Evolutionary conservation across 2,329 filamentous ascomycete genomes (phyloP).

Genomic region (Ceratocystis variospora): DNA sequence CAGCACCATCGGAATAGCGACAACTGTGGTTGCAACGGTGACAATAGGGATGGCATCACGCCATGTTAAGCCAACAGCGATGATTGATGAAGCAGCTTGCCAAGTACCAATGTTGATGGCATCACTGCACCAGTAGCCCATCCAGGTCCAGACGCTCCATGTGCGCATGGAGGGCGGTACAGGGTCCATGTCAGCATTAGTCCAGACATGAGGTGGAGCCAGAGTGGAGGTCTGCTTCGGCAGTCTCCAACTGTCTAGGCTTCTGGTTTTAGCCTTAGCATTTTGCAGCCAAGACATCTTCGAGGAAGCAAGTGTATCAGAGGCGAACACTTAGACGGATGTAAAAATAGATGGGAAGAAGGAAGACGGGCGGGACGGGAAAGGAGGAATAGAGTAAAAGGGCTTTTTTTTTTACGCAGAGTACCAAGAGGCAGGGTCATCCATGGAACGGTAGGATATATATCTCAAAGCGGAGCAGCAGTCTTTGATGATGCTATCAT

Average conservation of each 20-base stretch:
- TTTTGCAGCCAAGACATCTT: slow-evolving; percentile 16
- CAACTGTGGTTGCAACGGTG: slow-evolving; percentile 32
- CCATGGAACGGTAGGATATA: background rate
- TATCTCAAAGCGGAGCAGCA: background rate
- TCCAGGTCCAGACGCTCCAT: slow-evolving; percentile 33
- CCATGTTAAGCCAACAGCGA: slow-evolving; percentile 32
- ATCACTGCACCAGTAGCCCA: slow-evolving; percentile 37
- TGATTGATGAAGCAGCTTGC: slow-evolving; percentile 26
- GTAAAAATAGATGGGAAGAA: background rate
- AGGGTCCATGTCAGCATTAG: slow-evolving; percentile 28
- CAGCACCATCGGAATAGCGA: slow-evolving; percentile 32
- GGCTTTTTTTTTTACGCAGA: background rate
- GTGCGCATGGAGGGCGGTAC: slow-evolving; percentile 30
- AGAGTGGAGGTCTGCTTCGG: slow-evolving; percentile 17
- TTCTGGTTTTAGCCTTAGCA: slow-evolving; percentile 16
- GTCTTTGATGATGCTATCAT: background rate
- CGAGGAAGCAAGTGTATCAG: background rate
- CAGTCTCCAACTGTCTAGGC: slow-evolving; percentile 13
- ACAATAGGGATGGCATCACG: slow-evolving; percentile 33
- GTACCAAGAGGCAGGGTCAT: background rate
- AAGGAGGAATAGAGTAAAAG: background rate
- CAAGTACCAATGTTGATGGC: slow-evolving; percentile 18
- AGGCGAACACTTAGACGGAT: background rate
- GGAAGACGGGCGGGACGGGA: background rate
- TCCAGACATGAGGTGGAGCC: slow-evolving; percentile 23